phyloP scores from a whole-genome alignment of 2,329 filamentous ascomycete genomes.

The Waltergamsia citrina region DNA sequence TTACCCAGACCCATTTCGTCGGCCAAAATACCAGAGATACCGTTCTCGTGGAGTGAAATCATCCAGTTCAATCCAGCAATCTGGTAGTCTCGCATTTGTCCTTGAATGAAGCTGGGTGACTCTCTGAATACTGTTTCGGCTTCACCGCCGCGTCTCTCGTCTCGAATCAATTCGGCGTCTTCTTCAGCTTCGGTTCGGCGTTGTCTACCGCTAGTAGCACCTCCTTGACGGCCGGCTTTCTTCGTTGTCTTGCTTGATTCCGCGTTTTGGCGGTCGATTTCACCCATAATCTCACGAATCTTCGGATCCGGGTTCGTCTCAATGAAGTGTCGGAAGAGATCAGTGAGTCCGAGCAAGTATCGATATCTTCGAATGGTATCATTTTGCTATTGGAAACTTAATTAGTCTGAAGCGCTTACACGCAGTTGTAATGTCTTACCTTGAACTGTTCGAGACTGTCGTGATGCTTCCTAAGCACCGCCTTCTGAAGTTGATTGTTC shows the following conservation, averaged over 20 bases:
- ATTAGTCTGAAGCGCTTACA: conserved; percentile 4
- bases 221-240: conserved; percentile 69
- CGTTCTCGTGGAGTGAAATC: conserved; percentile 94
- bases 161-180: conserved; percentile 77
- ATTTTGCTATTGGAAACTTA: conserved; percentile 56
- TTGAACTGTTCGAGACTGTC: conserved; percentile 87
- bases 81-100: conserved; percentile 94
- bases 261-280: conserved; percentile 89
- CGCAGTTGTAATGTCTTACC: conserved; percentile 35
- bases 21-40: conserved; percentile 94
- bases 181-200: conserved; percentile 95
- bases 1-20: conserved; percentile 99
- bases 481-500: conserved; percentile 81
- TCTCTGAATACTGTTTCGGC: conserved; percentile 89
- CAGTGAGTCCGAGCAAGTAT: conserved; percentile 88
- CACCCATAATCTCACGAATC: conserved; percentile 85
- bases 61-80: conserved; percentile 95
- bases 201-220: conserved; percentile 66
- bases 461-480: conserved; percentile 91
- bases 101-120: conserved; percentile 81
- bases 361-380: conserved; percentile 90
- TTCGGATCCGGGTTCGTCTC: conserved; percentile 93
- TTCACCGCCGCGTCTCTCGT: conserved; percentile 80
- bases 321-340: conserved; percentile 98
- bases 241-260: conserved; percentile 65